Base-by-base conservation (phyloP, 768 basidiomycete genomes). In the Pisolithus tinctorius region DNA sequence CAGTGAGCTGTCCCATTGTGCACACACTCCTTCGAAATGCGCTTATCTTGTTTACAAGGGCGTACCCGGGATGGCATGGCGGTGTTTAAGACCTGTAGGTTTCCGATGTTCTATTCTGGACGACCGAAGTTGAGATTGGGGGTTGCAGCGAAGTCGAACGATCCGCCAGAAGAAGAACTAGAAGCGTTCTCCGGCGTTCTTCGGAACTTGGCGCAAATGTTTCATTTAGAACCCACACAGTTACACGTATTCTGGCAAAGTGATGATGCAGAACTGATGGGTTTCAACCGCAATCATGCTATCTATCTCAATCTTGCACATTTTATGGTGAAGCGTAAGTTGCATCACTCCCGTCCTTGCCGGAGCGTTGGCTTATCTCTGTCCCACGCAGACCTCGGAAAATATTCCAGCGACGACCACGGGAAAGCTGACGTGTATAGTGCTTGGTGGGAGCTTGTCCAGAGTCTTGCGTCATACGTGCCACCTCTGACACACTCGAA, bases 291-390 rank as follows among this genome's bases (percentile, higher is more conserved):
- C 9, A 58, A 48, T 30, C 47, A 45, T 27, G 48, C 47, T 14
- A 55, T 58, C 16, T 58, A 52, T 44, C 47, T 58, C 9, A 55
- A 55, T 31, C 42, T 58, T 17, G 51, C 55, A 11, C 57, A 58
- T 29, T 58, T 52, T 43, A 36, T 34, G 25, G 17, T 30, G 9
- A 52, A 49, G 10, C 57, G 57, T 58, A 23, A 29, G 57, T 51
- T 37, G 17, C 41, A n/a, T 7, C 25, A 17, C 20, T 25, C 5
- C 34, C 34, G 34, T 11, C 11, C 39, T 23, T 8, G 27, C 47
- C 39, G 8, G 34, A 16, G 16, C 14, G n/a, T 25, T 20, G 31
- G 17, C 30, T 34, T 11, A 47, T 31, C 25, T 20, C 23, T 17
- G 23, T 20, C 17, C 11, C 17, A 47, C 34, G 6, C 20, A 47